Evolutionary conservation across 768 basidiomycete species (phyloP), one percentile per base, ranked within the genome.

Genomic region (Chiua virens): DNA sequence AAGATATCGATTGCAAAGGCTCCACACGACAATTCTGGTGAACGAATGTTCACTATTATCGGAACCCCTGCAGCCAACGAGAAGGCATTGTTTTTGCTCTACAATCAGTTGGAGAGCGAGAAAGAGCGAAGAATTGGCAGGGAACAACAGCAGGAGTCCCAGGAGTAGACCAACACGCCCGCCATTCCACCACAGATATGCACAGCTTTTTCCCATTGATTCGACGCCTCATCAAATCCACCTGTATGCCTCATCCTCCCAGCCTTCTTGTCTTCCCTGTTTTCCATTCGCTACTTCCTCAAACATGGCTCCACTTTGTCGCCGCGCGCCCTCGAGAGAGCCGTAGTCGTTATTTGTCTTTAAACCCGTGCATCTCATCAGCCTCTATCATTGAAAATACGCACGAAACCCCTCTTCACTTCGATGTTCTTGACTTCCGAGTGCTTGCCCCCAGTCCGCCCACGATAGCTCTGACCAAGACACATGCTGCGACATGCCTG

Each of bases 1-100:
- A 93, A 94, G 75, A 99, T 99, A 69, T 92, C 89, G 49, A 99
- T 99, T 65, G 97, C 97, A 59, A 99, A 99, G 74, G 88, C 91
- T 43, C 93, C 97, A n/a, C 97, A 98, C 66, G 97, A 98, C 63
- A 97, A 98, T 65, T 94, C 95, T 37, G 97, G 96, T 64, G 97
- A 99, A 76, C 82, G 97, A 59, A 98, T 99, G 96, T 99, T 99
- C 77, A 93, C 97, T 55, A 98, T 99, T 68, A 80, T 97, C 42
- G 97, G 97, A 49, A 93, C 93, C 13, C 89, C 92, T 42, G 92
- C 94, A 71, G 89, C 92, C 60, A 98, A 97, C 71, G 96, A 99
- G 75, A 96, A 98, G 74, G 97, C 97, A 3, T 75, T 99, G 52
- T 98, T 96, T 79, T 75, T 99, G 53, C 80, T 99, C 55, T 99